These are phyloP conservation scores for Taiozyma sp. DNA, from an alignment of 1,139 yeast genomes.

Conservation along the genomic window DNA sequence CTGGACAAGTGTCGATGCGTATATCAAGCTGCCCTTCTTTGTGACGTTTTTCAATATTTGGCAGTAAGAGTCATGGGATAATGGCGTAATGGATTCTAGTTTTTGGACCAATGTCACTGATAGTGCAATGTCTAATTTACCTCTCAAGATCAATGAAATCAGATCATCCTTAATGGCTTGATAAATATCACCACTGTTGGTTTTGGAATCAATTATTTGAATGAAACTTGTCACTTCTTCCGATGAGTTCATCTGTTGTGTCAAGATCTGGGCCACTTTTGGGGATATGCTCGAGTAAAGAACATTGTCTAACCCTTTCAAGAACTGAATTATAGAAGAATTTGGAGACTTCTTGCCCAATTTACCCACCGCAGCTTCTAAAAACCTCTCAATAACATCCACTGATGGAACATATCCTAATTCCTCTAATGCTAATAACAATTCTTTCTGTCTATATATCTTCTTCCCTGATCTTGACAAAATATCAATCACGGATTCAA, in stretches of 20 bases:
- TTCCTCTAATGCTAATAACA: not conserved
- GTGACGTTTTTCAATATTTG: not conserved
- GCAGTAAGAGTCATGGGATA: not conserved
- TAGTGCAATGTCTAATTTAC: not conserved
- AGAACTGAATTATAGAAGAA: not conserved
- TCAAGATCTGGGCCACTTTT: not conserved
- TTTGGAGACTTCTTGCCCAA: not conserved
- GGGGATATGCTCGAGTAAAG: not conserved
- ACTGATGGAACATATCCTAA: not conserved
- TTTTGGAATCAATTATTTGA: not conserved
- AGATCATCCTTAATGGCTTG: not conserved
- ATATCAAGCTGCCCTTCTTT: not conserved
- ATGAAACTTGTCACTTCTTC: not conserved
- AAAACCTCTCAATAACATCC: not conserved
- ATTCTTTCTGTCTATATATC: not conserved
- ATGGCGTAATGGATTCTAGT: not conserved
- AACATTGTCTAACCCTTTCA: not conserved
- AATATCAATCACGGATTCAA: not conserved
- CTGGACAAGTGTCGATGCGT: not conserved
- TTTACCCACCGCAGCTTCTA: not conserved
- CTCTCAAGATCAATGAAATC: not conserved
- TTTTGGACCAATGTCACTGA: not conserved
- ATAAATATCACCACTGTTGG: not conserved
- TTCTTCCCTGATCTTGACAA: not conserved
- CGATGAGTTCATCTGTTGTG: not conserved